Evolutionary conservation across 495 filamentous ascomycete genomes (phyloP).

Genomic region (Penicillium silybi): DNA sequence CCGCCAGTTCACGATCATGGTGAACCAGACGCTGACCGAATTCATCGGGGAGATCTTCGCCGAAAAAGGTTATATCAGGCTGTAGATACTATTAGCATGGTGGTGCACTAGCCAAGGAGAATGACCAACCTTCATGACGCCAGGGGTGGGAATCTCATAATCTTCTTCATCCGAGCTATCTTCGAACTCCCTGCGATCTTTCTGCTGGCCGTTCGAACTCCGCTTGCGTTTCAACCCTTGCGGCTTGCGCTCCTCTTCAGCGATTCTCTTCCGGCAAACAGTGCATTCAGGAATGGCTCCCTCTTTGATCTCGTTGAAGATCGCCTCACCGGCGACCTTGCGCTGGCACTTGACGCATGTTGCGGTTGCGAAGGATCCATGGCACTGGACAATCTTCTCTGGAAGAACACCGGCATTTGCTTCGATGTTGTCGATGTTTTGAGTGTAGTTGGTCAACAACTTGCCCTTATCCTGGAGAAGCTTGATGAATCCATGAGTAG

Average conservation of each 20-base stretch:
- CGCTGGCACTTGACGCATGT: slow-evolving; percentile 80
- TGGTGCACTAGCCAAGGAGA: not conserved
- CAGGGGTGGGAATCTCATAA: slow-evolving; percentile 65
- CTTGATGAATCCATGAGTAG: slow-evolving; percentile 93
- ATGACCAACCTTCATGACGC: slow-evolving; percentile 78
- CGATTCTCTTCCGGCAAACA: slow-evolving; percentile 37
- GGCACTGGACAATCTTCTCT: slow-evolving; percentile 91
- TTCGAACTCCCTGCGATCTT: slow-evolving; percentile 49
- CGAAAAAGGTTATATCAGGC: slow-evolving; percentile 96
- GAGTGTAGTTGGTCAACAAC: slow-evolving; percentile 93
- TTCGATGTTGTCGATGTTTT: slow-evolving; percentile 98
- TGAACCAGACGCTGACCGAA: slow-evolving; percentile 79
- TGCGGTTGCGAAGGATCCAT: slow-evolving; percentile 91
- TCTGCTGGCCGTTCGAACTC: slow-evolving; percentile 54
- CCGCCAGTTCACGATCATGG: slow-evolving; percentile 73
- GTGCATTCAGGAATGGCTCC: slow-evolving; percentile 61
- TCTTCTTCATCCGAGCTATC: slow-evolving; percentile 71
- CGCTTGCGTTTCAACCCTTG: slow-evolving; percentile 73
- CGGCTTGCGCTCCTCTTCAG: slow-evolving; percentile 36
- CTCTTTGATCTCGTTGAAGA: slow-evolving; percentile 74
- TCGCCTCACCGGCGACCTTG: slow-evolving; percentile 68
- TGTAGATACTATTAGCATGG: slow-evolving; percentile 12
- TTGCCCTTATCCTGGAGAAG: slow-evolving; percentile 88
- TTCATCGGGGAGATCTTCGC: slow-evolving; percentile 66
- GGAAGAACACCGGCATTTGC: slow-evolving; percentile 75